Conservation (phyloP, 2,329 filamentous ascomycete species). For the Fusarium sororula region DNA sequence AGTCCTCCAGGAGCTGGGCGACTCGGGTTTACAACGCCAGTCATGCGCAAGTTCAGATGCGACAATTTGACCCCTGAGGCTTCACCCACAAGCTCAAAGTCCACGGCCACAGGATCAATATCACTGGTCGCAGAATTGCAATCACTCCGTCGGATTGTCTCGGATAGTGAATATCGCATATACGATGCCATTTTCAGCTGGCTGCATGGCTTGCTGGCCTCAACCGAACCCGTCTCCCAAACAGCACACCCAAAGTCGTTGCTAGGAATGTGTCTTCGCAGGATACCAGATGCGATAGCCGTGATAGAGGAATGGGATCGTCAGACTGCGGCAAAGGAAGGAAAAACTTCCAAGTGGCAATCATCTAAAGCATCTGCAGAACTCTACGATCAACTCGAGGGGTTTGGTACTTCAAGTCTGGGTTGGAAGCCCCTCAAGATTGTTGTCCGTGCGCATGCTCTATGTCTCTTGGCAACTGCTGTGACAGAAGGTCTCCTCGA, state of each 20-base stretch:
- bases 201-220: slow-evolving; percentile 43
- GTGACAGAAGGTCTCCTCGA: slow-evolving; percentile 45
- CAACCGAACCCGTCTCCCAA: slow-evolving; percentile 35
- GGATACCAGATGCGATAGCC: slow-evolving; percentile 43
- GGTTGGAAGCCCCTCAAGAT: slow-evolving; percentile 50
- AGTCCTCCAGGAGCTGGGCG: slow-evolving; percentile 39
- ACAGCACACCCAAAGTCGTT: slow-evolving; percentile 45
- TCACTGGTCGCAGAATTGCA: slow-evolving; percentile 36
- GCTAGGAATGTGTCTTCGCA: slow-evolving; percentile 50
- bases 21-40: slow-evolving; percentile 44
- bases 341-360: slow-evolving; percentile 41
- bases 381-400: slow-evolving; percentile 49
- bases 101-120: not conserved
- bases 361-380: slow-evolving; percentile 42
- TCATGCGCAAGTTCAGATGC: slow-evolving; percentile 42
- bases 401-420: slow-evolving; percentile 38
- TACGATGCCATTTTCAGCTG: slow-evolving; percentile 49
- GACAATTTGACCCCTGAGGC: slow-evolving; percentile 17
- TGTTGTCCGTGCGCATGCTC: slow-evolving; percentile 46
- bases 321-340: slow-evolving; percentile 33
- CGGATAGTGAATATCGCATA: slow-evolving; percentile 41
- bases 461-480: slow-evolving; percentile 43
- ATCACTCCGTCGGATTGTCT: slow-evolving; percentile 34
- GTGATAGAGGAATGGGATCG: slow-evolving; percentile 49
- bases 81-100: not conserved